Conservation (phyloP, 2,329 filamentous ascomycete genomes). For the Seiridium cupressi region DNA sequence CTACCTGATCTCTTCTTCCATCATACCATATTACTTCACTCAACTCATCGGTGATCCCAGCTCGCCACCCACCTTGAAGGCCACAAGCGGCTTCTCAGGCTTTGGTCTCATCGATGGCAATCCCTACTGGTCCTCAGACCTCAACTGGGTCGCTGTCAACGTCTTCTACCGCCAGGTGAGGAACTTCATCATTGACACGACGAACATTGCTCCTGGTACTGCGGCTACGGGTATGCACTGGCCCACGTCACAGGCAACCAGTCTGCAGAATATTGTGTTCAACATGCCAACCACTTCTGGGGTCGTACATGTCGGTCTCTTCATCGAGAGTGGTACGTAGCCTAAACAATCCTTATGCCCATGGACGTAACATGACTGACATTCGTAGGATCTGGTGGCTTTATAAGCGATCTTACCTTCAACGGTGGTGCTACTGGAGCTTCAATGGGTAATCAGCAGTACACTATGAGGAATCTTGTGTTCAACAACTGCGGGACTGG, state of each 20-base stretch:
- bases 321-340: slow-evolving; percentile 28
- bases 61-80: slow-evolving; percentile 53
- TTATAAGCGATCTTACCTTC: slow-evolving; percentile 60
- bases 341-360: not conserved
- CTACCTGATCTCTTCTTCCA: slow-evolving; percentile 54
- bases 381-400: slow-evolving; percentile 33
- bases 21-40: slow-evolving; percentile 64
- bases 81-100: slow-evolving; percentile 49
- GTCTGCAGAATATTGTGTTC: slow-evolving; percentile 50
- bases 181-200: slow-evolving; percentile 62
- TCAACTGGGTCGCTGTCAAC: slow-evolving; percentile 48
- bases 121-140: slow-evolving; percentile 39
- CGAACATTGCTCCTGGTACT: slow-evolving; percentile 24
- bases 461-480: slow-evolving; percentile 64
- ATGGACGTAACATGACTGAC: slow-evolving; percentile 3
- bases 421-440: slow-evolving; percentile 58
- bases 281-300: slow-evolving; percentile 35
- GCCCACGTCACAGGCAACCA: slow-evolving; percentile 61
- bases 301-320: slow-evolving; percentile 29
- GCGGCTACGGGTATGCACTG: slow-evolving; percentile 53
- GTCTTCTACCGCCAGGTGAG: slow-evolving; percentile 65
- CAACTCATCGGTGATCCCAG: slow-evolving; percentile 61
- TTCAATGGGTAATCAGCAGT: slow-evolving; percentile 68
- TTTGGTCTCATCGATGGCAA: slow-evolving; percentile 59
- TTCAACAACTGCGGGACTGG: slow-evolving; percentile 65